phyloP scores from a whole-genome alignment of 305 asterid species.

The Solanum hybrid region DNA sequence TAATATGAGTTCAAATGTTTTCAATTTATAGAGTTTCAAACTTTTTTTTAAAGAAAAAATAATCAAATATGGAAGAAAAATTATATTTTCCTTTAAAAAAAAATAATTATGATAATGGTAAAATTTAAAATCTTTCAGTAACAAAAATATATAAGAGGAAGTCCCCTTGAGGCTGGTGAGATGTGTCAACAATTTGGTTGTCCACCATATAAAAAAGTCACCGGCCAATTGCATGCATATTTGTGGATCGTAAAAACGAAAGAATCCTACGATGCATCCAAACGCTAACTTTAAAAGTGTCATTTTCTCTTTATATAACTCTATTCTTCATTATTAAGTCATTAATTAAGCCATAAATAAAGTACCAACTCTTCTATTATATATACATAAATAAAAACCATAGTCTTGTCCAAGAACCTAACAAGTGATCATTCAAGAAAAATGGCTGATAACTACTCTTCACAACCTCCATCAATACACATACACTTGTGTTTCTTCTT shows the following conservation, averaged over 20 bases:
- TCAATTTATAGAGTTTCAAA: background rate
- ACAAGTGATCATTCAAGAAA: background rate
- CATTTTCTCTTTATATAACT: background rate
- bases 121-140: background rate
- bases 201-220: constrained; percentile 10
- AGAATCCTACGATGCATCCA: constrained; percentile 21
- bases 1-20: background rate
- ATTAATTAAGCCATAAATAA: background rate
- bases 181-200: constrained; percentile 26
- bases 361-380: background rate
- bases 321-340: background rate
- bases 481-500: constrained; percentile 72
- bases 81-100: too few relatives aligned
- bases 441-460: constrained; percentile 35
- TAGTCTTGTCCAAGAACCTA: background rate
- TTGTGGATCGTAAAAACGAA: background rate
- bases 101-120: background rate
- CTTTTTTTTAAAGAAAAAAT: too few relatives aligned
- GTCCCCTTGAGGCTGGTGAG: constrained; percentile 45
- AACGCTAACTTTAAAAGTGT: background rate
- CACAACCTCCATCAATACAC: constrained; percentile 22
- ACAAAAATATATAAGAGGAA: background rate
- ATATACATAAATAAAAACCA: background rate
- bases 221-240: constrained; percentile 31
- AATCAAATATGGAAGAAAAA: background rate